phyloP scores from a whole-genome alignment of 2,329 filamentous ascomycete genomes.

The Pseudogymnoascus sp. region DNA sequence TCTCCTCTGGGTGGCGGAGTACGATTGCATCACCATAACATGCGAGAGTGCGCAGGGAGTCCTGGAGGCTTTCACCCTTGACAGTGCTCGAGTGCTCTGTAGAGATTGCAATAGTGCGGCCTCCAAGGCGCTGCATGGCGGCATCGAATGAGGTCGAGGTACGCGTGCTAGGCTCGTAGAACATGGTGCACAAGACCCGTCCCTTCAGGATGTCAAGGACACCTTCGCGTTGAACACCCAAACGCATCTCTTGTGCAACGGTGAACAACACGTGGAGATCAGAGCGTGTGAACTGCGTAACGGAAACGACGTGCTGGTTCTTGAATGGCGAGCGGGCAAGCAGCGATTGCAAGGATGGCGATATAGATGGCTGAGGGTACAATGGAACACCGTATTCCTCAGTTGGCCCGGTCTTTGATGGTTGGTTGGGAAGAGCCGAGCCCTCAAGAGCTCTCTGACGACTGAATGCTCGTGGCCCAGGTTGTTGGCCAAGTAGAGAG shows the following conservation, averaged over 20 bases:
- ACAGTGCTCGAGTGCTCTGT: slow-evolving; percentile 81
- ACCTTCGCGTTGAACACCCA: slow-evolving; percentile 87
- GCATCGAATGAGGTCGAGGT: slow-evolving; percentile 95
- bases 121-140: slow-evolving; percentile 96
- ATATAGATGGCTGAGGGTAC: slow-evolving; percentile 44
- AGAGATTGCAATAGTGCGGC: slow-evolving; percentile 73
- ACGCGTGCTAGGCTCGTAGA: slow-evolving; percentile 95
- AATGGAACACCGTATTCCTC: slow-evolving; percentile 42
- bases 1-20: slow-evolving; percentile 84
- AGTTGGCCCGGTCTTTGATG: slow-evolving; percentile 26
- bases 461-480: slow-evolving; percentile 29
- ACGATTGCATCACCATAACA: slow-evolving; percentile 95
- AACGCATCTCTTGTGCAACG: slow-evolving; percentile 93
- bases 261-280: slow-evolving; percentile 94
- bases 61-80: slow-evolving; percentile 90
- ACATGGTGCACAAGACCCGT: slow-evolving; percentile 81
- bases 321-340: slow-evolving; percentile 80
- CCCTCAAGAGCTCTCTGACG: slow-evolving; percentile 32
- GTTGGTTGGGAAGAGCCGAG: slow-evolving; percentile 26
- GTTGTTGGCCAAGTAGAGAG: slow-evolving; percentile 27
- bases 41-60: slow-evolving; percentile 85
- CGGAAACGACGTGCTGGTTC: slow-evolving; percentile 81
- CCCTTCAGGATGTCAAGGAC: slow-evolving; percentile 82
- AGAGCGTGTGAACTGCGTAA: slow-evolving; percentile 78
- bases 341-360: slow-evolving; percentile 62